Percentiles rank a stretch among this genome's conserved stretches.
phyloP scores from a whole-genome alignment of 768 basidiomycete genomes.

The Leccinum imitatum region DNA sequence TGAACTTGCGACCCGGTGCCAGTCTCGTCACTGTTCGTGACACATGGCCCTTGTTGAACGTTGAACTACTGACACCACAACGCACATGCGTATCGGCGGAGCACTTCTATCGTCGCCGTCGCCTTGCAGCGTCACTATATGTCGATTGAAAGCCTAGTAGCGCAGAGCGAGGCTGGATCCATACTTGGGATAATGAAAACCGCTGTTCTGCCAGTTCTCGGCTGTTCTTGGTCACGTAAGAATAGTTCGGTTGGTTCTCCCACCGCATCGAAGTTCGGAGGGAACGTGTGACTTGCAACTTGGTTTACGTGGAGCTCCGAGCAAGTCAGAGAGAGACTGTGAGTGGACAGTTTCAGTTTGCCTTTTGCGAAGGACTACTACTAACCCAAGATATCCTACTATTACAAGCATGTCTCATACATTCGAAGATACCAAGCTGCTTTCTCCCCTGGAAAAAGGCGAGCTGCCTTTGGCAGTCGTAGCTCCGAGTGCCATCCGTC shows the following conservation, averaged over 20 bases:
- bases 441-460: constrained; percentile 18
- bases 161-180: too few species aligned
- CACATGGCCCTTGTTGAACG: too few species aligned
- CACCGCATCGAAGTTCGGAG: neutral
- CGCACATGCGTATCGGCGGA: too few species aligned
- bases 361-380: neutral
- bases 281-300: neutral
- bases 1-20: too few species aligned
- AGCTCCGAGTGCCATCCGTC: neutral
- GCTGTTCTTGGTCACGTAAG: neutral
- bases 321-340: neutral
- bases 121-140: too few species aligned
- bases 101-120: too few species aligned
- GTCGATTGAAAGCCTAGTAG: too few species aligned
- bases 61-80: too few species aligned
- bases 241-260: neutral
- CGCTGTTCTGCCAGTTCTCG: too few species aligned
- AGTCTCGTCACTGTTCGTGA: too few species aligned
- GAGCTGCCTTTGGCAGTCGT: constrained; percentile 17
- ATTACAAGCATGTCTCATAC: constrained; percentile 6
- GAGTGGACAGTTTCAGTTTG: neutral
- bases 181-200: neutral
- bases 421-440: constrained; percentile 5
- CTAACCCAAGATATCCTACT: neutral
- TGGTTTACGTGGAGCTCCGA: neutral